Evolutionary conservation across 495 filamentous ascomycete genomes (phyloP), one percentile per base, ranked within the genome.

Genomic region (Podospora sp.): DNA sequence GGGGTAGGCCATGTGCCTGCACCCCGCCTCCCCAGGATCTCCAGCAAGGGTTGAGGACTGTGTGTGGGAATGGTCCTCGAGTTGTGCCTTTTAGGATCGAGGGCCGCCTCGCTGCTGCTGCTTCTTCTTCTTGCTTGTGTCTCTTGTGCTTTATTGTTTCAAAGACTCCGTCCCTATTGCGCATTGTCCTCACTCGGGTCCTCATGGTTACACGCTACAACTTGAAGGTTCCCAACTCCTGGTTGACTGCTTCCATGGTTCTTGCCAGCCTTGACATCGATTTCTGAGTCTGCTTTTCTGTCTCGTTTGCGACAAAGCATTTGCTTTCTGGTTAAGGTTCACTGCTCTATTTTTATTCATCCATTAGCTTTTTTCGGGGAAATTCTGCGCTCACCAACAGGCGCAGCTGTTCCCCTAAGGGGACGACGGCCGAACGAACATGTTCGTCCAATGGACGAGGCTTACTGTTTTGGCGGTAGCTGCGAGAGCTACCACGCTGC

Each of bases 1-100:
- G 52, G 52, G 52, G 52, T 55, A 26, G 52, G 20, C 52, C 52
- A 55, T 55, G 52, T 55, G 52, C 52, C 52, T 26, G 21, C 52
- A 22, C 52, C 24, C 52, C 52, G 52, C 52, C 52, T 55, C 21
- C 52, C 40, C 40, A 46, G 14, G 40, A 46, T 46, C 40, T 46
- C 5, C 40, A 46, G 16, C 40, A 46, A 46, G 40, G 40, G 40
- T 46, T 11, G 40, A 46, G 16, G 2, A 8, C 29, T 33, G 40
- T 46, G 6, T 36, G 40, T 33, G 53, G 53, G 53, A 24, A 26
- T 24, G 22, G 22, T 9, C 53, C 53, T 27, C 21, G 16, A 57
- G 22, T 57, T 25, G 40, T 21, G n/a, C 11, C 60, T 1, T 40
- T 25, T 11, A 21, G n/a, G 36, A 62, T 40, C 40, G 14, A 46